Evolutionary conservation across 176 grass and related monocot species (phyloP).

Genomic region (Echinochloa phyllopogon): DNA sequence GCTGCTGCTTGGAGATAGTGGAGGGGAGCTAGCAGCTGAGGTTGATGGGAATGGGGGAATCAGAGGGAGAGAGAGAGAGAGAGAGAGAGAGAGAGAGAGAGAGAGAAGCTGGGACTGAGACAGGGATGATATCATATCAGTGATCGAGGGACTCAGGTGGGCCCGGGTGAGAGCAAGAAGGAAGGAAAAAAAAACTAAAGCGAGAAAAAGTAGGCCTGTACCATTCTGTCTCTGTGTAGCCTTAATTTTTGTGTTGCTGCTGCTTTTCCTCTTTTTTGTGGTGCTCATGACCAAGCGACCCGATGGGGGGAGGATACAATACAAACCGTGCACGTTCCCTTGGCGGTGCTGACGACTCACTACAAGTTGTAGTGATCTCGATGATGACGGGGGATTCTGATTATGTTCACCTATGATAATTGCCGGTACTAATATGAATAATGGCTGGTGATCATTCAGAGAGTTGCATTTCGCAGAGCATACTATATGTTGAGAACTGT

Average conservation of each 20-base stretch:
- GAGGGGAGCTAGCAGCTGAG: constrained; percentile 47
- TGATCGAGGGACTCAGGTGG: constrained; percentile 49
- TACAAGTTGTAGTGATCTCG: background rate
- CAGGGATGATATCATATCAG: constrained; percentile 34
- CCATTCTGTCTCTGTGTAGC: constrained; percentile 47
- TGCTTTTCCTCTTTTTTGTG: constrained; percentile 20
- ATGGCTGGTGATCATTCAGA: background rate
- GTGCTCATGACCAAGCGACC: constrained; percentile 8
- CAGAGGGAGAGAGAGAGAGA: background rate
- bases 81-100: constrained; percentile 9
- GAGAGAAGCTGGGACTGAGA: constrained; percentile 46
- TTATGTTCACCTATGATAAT: background rate
- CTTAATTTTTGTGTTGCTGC: constrained; percentile 47
- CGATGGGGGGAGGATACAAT: background rate
- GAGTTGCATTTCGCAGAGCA: background rate
- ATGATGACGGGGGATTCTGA: background rate
- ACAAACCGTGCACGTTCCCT: background rate
- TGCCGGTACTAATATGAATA: background rate
- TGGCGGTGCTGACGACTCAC: background rate
- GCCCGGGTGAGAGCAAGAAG: background rate
- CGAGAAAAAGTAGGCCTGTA: constrained; percentile 40
- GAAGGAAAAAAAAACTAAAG: background rate
- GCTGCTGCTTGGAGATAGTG: constrained; percentile 63
- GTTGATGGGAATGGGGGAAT: constrained; percentile 33
- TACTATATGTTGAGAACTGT: background rate